phyloP scores from a whole-genome alignment of 73 alveolate genomes.

The Paramecium biaurelia region DNA sequence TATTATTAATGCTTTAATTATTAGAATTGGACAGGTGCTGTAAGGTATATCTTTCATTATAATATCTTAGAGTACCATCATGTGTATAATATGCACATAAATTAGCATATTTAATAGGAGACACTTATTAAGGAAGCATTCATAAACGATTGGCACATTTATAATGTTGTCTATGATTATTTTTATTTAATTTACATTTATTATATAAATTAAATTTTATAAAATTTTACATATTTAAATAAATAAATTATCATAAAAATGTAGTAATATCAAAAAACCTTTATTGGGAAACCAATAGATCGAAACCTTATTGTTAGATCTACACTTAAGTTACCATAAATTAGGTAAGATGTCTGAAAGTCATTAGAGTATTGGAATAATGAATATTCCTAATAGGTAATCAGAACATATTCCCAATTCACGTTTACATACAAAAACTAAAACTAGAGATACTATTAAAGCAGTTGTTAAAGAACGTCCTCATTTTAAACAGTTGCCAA shows the following conservation, averaged over 20 bases:
- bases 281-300: neutral
- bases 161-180: neutral
- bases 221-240: neutral
- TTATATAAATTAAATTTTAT: neutral
- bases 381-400: neutral
- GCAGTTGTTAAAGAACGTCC: slow-evolving; percentile 4
- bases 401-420: slow-evolving; percentile 15
- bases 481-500: neutral
- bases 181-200: neutral
- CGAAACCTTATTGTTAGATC: neutral
- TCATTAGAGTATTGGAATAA: neutral
- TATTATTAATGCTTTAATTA: slow-evolving; percentile 85
- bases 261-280: slow-evolving; percentile 15
- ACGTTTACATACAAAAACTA: neutral
- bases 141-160: neutral
- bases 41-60: slow-evolving; percentile 3
- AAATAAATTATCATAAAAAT: neutral
- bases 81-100: slow-evolving; percentile 77
- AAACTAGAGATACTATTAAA: neutral
- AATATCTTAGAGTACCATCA: slow-evolving; percentile 77
- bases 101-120: neutral
- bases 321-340: neutral
- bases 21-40: slow-evolving; percentile 86
- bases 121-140: neutral
- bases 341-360: neutral